Evolutionary conservation across 768 basidiomycete species (phyloP), one percentile per base, ranked within the genome.

Genomic region (Kwoniella europaea): DNA sequence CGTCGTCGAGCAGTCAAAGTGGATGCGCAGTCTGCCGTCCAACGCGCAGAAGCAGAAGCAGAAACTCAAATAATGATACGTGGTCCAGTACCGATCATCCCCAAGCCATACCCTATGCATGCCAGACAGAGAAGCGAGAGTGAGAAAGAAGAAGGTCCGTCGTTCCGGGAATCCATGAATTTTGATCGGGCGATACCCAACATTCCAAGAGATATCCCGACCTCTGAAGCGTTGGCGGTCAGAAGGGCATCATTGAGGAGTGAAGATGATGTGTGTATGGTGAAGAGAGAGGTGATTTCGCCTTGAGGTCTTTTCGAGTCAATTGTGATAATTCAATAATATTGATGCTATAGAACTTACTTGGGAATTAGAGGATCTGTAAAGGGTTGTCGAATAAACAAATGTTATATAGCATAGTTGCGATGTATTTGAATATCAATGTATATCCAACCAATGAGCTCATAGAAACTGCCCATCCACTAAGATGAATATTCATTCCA

Each of bases 1-100:
- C 72, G 76, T 10, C 70, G 78, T 13, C 46, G 76, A 18, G 70
- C 78, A 41, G 65, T 76, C 60, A 79, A 79, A 53, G 78, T 77
- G 15, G 74, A 77, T 24, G 68, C 75, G 6, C 71, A 76, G 52
- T 79, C 78, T 13, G 74, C 68, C 1, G 29, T 67, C 9, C 74
- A 79, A 58, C 71, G 68, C 1, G 73, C 66, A 6, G 74, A 67
- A 62, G 70, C 69, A 3, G 69, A 74, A n/a, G 63, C 22, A 7
- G 56, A 53, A 41, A 27, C 56, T 24, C 60, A 65, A 41, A 53
- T 54, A 20, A 35, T 53, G 35, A 70, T 60, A 24, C 53, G 55
- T 18, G 66, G 66, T 20, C 59, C 55, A 24, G 35, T 43, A 35
- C 57, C 66, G n/a, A 7, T 20, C 13, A 43, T 61, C 18, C 41